Evolutionary conservation across 345 rosid species (phyloP), one percentile per base, ranked within the genome.

Genomic region (Citrus australasica): DNA sequence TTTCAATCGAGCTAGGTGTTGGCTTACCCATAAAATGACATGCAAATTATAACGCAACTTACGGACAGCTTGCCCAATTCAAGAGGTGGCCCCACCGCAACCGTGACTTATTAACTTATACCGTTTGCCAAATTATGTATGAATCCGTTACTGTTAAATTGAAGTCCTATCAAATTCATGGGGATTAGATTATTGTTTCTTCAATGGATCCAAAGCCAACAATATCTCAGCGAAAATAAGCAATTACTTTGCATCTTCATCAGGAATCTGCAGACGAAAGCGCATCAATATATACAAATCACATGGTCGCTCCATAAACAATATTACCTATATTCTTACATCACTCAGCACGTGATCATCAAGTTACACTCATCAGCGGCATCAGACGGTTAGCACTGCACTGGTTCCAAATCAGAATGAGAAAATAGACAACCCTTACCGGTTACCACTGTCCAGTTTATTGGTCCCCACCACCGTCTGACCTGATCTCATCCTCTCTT

Each of bases 241-340:
- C 24, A 40, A 40, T 6, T 30, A 27, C 9, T 38, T 62, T 28
- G 64, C 0, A 17, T 10, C 33, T 53, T 38, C 42, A 21, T 13
- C 79, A 21, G 69, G 62, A 81, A 78, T 80, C 78, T 74, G 71
- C 35, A 21, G 27, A 32, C 10, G 58, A 73, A 48, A 69, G 61
- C 67, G 75, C 68, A 64, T 70, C 70, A 38, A 69, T 9, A 9
- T 40, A 9, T 75, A 69, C n/a, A 64, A 46, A 48, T 75, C 82
- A 59, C 40, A 63, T 59, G 73, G 60, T 46, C 71, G 11, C 9
- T 69, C 67, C 68, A 22, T 63, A 63, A 61, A 21, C 13, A 62
- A 42, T 63, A 32, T 1, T 42, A 22, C 61, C 62, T 30, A 46
- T 11, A 64, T 10, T 75, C 70, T 42, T 42, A 46, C 28, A 64